A percentile compares a stretch with the other conserved stretches of the same genome.
Evolutionary conservation across 768 basidiomycete genomes (phyloP).

Genomic region (Naematelia encephala): DNA sequence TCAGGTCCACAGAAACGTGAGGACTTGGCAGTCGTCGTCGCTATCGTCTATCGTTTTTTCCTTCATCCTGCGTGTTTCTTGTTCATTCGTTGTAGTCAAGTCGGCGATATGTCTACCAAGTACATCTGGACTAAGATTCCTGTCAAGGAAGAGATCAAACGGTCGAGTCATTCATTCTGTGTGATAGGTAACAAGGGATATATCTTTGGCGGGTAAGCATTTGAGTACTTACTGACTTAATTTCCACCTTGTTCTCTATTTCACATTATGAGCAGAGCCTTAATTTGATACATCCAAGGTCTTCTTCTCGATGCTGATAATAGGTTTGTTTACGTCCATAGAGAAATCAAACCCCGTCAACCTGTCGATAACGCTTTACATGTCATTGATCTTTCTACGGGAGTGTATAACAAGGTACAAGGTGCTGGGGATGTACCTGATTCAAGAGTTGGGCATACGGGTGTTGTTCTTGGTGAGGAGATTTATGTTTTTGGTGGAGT

Average conservation of each 20-base stretch:
- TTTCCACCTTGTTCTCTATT: neutral
- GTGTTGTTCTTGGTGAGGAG: constrained; percentile 19
- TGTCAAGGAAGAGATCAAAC: constrained; percentile 22
- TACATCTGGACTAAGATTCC: neutral
- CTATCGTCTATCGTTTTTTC: too few relatives aligned
- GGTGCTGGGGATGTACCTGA: constrained; percentile 34
- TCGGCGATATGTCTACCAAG: neutral
- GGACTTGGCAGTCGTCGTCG: too few relatives aligned
- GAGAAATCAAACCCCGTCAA: constrained; percentile 54
- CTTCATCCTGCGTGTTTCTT: neutral
- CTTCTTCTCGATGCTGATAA: neutral
- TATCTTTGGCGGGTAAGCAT: constrained; percentile 52
- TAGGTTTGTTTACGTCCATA: neutral
- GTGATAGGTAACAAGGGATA: constrained; percentile 47
- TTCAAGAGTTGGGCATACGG: constrained; percentile 40
- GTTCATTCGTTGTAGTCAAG: neutral
- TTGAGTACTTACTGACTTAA: too few relatives aligned
- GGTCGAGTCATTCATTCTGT: constrained; percentile 55
- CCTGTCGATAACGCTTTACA: constrained; percentile 52
- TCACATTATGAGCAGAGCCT: neutral
- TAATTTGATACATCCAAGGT: neutral
- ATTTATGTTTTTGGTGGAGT: constrained; percentile 56
- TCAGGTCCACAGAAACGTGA: too few relatives aligned
- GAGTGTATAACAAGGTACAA: constrained; percentile 12
- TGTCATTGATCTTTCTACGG: constrained; percentile 20